Percentiles rank a stretch among this genome's conserved stretches.
These are phyloP conservation scores for Fusarium caatingaense DNA, from an alignment of 2,329 filamentous ascomycete genomes.

Conservation along the genomic window DNA sequence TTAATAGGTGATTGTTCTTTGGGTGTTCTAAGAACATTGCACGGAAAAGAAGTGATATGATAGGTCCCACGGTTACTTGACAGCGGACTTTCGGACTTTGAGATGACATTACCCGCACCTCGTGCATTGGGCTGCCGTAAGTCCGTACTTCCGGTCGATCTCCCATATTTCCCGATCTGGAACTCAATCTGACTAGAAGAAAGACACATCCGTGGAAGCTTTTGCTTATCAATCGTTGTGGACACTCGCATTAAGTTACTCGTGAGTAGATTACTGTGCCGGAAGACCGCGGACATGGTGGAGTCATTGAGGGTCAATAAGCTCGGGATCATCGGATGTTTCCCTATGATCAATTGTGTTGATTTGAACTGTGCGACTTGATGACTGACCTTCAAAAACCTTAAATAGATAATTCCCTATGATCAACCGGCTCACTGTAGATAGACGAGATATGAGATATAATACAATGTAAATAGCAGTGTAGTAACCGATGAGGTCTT, in stretches of 20 bases:
- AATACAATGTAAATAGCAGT: background rate
- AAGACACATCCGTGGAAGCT: background rate
- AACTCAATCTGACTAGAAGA: background rate
- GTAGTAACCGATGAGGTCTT: background rate
- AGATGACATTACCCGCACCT: slow-evolving; percentile 3
- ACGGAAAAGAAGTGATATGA: background rate
- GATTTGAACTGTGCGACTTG: no score
- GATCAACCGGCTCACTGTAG: no score
- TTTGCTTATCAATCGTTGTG: background rate
- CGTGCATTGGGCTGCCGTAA: slow-evolving; percentile 2
- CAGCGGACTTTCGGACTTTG: background rate
- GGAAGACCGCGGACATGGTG: background rate
- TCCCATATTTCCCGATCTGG: slow-evolving; percentile 6
- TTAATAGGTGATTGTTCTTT: background rate
- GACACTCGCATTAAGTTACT: background rate
- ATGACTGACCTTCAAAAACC: no score
- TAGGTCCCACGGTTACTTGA: background rate
- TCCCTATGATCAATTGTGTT: no score
- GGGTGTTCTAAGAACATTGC: background rate
- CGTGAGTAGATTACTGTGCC: background rate
- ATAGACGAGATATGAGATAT: no score
- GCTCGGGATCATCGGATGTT: background rate
- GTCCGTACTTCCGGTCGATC: slow-evolving; percentile 29
- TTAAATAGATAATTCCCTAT: no score
- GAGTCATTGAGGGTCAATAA: background rate